Conservation (phyloP, 345 rosid species). For the Gossypium australe region DNA sequence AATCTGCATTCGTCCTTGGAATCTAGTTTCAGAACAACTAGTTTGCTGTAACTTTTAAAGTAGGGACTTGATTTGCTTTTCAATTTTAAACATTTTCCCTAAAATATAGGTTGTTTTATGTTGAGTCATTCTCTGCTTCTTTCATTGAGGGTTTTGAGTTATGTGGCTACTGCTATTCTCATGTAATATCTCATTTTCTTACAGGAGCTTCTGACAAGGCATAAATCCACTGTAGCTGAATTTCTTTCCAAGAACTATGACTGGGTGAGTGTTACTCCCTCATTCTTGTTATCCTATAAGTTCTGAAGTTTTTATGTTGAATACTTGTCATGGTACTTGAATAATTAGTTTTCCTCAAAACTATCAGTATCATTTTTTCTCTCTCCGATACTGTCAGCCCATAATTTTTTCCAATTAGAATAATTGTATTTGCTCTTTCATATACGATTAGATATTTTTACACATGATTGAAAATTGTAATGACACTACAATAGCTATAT, state of each 20-base stretch:
- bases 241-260: slow-evolving; percentile 91
- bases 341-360: not conserved
- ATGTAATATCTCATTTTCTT: slow-evolving; percentile 17
- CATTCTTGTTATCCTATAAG: not conserved
- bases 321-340: not conserved
- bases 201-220: slow-evolving; percentile 93
- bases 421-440: not conserved
- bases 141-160: not conserved
- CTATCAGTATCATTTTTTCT: not conserved
- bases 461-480: not conserved
- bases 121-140: not conserved
- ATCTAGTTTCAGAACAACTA: not conserved
- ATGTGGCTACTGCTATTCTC: slow-evolving; percentile 12
- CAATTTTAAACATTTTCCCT: not conserved
- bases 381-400: not conserved
- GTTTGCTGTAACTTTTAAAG: not conserved
- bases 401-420: not conserved
- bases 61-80: not conserved
- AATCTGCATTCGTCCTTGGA: not conserved
- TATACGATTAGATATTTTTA: slow-evolving; percentile 2
- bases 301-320: not conserved
- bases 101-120: not conserved
- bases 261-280: slow-evolving; percentile 48
- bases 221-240: slow-evolving; percentile 95
- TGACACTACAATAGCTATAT: not conserved